Percentiles rank a stretch among this genome's conserved stretches.
Evolutionary conservation across 805 yeast species (phyloP).

Genomic region (Saccharomycopsis microspora): DNA sequence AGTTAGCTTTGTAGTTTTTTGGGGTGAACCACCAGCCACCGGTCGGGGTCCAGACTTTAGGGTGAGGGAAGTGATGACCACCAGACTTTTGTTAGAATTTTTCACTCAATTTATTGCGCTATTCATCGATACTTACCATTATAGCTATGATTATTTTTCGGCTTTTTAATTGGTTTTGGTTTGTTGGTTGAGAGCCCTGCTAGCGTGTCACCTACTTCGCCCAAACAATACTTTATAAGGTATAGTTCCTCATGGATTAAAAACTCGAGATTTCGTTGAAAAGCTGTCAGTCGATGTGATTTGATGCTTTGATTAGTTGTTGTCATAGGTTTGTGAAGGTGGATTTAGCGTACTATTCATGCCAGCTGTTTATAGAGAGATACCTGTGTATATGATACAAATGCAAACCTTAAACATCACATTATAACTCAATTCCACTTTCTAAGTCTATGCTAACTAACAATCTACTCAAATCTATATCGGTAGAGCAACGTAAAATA

Average conservation of each 20-base stretch:
- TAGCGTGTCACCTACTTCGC: neutral
- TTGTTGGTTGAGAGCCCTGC: neutral
- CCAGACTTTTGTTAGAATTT: neutral
- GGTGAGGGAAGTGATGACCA: neutral
- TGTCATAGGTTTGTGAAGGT: no score
- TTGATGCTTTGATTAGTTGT: no score
- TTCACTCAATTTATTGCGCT: neutral
- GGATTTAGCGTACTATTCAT: no score
- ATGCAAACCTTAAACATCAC: no score
- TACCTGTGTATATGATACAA: no score
- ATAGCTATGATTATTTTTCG: neutral
- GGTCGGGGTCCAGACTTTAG: constrained; percentile 16
- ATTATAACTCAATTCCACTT: no score
- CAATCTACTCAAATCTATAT: no score
- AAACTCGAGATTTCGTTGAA: no score
- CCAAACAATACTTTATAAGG: neutral
- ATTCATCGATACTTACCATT: neutral
- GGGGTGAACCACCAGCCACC: constrained; percentile 18
- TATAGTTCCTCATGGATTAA: neutral
- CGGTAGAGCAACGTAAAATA: no score
- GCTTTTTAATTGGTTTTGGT: neutral
- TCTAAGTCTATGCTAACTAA: no score
- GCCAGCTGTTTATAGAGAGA: no score
- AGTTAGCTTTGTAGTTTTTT: constrained; percentile 14
- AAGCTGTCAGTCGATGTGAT: no score